Evolutionary conservation across 768 basidiomycete genomes (phyloP).

Genomic region (Fomitopsis serialis): DNA sequence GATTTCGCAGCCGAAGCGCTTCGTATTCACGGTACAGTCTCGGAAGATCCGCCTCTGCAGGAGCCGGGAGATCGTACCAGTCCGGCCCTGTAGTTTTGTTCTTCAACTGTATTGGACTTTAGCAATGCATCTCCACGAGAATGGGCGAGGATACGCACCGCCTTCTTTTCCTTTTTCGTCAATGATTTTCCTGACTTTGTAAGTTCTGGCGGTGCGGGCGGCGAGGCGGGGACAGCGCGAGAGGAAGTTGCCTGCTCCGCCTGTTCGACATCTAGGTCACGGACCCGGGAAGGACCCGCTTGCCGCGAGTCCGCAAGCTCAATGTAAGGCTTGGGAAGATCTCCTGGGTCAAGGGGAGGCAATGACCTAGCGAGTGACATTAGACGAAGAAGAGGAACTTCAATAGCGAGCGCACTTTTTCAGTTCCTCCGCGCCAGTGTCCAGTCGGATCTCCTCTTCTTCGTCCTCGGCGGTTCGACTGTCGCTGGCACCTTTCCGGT

Average conservation of each 20-base stretch:
- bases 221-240: slow-evolving; percentile 49
- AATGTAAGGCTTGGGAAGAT: slow-evolving; percentile 62
- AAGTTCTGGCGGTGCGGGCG: slow-evolving; percentile 54
- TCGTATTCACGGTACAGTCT: slow-evolving; percentile 81
- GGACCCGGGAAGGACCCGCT: slow-evolving; percentile 40
- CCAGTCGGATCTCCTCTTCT: slow-evolving; percentile 53
- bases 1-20: slow-evolving; percentile 78
- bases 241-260: slow-evolving; percentile 48
- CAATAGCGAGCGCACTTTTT: slow-evolving; percentile 11
- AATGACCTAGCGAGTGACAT: slow-evolving; percentile 37
- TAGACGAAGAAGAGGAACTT: slow-evolving; percentile 25
- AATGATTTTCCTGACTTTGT: slow-evolving; percentile 58
- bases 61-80: slow-evolving; percentile 89
- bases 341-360: slow-evolving; percentile 61
- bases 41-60: slow-evolving; percentile 73
- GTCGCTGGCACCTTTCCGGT: slow-evolving; percentile 12
- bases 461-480: slow-evolving; percentile 21
- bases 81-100: slow-evolving; percentile 69
- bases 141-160: slow-evolving; percentile 35
- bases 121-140: not conserved
- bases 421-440: slow-evolving; percentile 6
- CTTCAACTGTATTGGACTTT: slow-evolving; percentile 42
- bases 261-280: slow-evolving; percentile 58
- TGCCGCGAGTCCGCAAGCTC: slow-evolving; percentile 39
- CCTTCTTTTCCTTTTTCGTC: slow-evolving; percentile 69